A percentile compares a stretch with the other conserved stretches of the same genome.
Evolutionary conservation across 805 yeast genomes (phyloP).

Genomic region (Pichia thaimueangensis): DNA sequence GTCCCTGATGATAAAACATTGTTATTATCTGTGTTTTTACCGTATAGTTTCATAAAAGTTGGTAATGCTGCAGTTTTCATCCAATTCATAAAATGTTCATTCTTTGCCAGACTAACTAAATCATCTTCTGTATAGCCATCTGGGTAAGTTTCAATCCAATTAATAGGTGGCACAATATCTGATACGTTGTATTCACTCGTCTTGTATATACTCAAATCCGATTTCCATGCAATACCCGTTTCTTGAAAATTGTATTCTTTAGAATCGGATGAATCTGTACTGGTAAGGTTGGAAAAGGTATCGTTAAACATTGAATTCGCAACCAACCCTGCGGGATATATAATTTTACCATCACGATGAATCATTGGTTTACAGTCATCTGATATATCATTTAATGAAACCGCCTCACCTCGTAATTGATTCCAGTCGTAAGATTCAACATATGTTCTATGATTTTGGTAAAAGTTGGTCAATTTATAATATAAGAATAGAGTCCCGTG

Average conservation of each 20-base stretch:
- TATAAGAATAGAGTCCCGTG: constrained; percentile 68
- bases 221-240: constrained; percentile 75
- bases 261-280: constrained; percentile 19
- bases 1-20: constrained; percentile 49
- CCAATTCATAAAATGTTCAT: constrained; percentile 94
- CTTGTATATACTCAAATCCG: constrained; percentile 68
- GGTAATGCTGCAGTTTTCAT: constrained; percentile 97
- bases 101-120: constrained; percentile 63
- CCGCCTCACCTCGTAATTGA: constrained; percentile 76
- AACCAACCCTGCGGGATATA: constrained; percentile 92
- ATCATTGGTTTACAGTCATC: constrained; percentile 49
- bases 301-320: constrained; percentile 93
- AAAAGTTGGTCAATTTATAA: constrained; percentile 84
- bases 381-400: constrained; percentile 42
- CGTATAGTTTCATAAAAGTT: constrained; percentile 75
- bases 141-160: constrained; percentile 77
- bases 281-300: constrained; percentile 53
- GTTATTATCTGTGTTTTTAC: constrained; percentile 56
- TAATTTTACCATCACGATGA: constrained; percentile 33
- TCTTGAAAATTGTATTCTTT: constrained; percentile 39
- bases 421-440: constrained; percentile 77
- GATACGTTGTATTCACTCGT: constrained; percentile 59
- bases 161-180: constrained; percentile 89
- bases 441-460: constrained; percentile 91
- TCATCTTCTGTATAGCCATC: constrained; percentile 82